Evolutionary conservation across 345 rosid species (phyloP), one percentile per base, ranked within the genome.

Genomic region (Garcia nutans): DNA sequence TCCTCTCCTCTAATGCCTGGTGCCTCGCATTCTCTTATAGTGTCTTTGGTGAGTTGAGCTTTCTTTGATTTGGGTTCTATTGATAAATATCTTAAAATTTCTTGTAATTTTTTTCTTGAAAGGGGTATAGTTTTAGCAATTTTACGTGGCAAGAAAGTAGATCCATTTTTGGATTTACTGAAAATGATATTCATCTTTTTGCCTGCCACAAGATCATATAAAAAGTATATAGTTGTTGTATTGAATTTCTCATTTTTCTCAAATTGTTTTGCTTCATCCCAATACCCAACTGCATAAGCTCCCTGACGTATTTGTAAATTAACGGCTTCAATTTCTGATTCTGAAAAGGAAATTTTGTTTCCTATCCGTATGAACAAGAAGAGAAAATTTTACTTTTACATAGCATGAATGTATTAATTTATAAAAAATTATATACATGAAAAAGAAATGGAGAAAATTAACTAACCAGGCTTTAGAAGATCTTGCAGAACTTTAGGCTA

Each of bases 1-100:
- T 77, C 76, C 23, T 72, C 76, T 52, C 80, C 80, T 71, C 26
- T 41, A n/a, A 77, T 77, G 15, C 60, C 28, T 13, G 67, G 66
- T 4, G 23, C n/a, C 11, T 75, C 78, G 22, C 78, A 75, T 44
- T 67, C 57, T 41, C 45, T 9, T 2, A 72, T 42, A 23, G 78
- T 56, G 11, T 19, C 7, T 20, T 22, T 55, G 5, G 56, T 22
- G 13, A 33, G 15, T 59, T 41, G 24, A 13, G 71, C 62, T 65
- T 54, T 41, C 31, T 22, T 16, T 5, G 77, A 74, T 6, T 28
- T 20, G 5, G 61, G 15, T 28, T 50, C 12, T n/a, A 74, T 42
- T 4, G 70, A 31, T 13, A 62, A 74, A 13, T 16, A 55, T 16
- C 17, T 19, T 10, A 62, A 20, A 45, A 74, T 74, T 50, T 74